phyloP scores from a whole-genome alignment of 257 asterid species.

The Leptodermis oblonga region DNA sequence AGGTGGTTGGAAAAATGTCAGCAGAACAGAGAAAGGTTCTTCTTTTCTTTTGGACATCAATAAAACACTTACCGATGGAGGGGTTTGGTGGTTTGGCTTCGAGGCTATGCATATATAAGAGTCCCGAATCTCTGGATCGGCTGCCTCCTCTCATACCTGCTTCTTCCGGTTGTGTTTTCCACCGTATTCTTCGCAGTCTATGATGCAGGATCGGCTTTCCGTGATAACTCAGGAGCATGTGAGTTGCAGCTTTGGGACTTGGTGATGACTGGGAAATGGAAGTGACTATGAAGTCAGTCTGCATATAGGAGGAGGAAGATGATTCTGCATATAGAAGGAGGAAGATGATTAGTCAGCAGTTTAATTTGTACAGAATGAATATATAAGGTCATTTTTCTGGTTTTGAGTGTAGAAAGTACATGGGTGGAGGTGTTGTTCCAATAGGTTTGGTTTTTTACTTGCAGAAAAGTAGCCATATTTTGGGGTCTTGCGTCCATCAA shows the following conservation, averaged over 20 bases:
- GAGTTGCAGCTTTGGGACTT: conserved; percentile 91
- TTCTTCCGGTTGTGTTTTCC: conserved; percentile 85
- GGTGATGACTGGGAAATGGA: conserved; percentile 39
- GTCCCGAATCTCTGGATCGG: conserved; percentile 49
- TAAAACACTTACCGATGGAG: conserved; percentile 77
- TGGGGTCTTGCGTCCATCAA: conserved; percentile 7
- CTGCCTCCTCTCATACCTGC: conserved; percentile 96
- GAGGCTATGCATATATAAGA: conserved; percentile 59
- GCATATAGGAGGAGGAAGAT: conserved; percentile 37
- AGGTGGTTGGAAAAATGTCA: conserved; percentile 73
- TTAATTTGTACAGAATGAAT: conserved; percentile 39
- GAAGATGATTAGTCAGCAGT: conserved; percentile 19
- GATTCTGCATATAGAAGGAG: conserved; percentile 46
- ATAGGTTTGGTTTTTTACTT: background rate
- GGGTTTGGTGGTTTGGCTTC: conserved; percentile 91
- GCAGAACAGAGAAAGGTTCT: conserved; percentile 73
- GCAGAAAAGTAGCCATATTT: background rate
- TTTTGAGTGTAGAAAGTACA: background rate
- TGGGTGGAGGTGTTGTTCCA: conserved; percentile 16
- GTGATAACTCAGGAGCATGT: conserved; percentile 86
- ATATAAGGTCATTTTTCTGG: conserved; percentile 23
- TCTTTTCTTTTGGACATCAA: conserved; percentile 96
- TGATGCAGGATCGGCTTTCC: conserved; percentile 52
- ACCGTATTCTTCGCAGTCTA: conserved; percentile 46
- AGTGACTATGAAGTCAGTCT: conserved; percentile 19